Conservation (phyloP, 805 yeast species). For the Ogataea nonfermentans region DNA sequence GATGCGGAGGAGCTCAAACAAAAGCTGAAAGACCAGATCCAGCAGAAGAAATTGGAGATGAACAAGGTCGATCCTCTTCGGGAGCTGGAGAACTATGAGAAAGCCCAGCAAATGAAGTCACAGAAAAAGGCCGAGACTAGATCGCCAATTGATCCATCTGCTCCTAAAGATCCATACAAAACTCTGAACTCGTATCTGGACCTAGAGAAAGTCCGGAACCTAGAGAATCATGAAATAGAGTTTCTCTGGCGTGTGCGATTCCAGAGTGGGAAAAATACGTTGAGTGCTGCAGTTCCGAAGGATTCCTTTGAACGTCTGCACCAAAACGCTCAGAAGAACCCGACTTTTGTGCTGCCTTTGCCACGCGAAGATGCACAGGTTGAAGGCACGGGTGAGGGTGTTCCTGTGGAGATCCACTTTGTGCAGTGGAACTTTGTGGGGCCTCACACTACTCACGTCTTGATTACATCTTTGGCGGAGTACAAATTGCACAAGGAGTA, state of each 20-base stretch:
- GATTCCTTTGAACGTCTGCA: slow-evolving; percentile 62
- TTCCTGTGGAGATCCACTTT: slow-evolving; percentile 74
- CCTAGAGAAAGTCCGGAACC: slow-evolving; percentile 55
- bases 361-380: slow-evolving; percentile 57
- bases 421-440: slow-evolving; percentile 94
- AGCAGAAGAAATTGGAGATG: slow-evolving; percentile 51
- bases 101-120: slow-evolving; percentile 21
- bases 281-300: slow-evolving; percentile 63
- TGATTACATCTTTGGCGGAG: slow-evolving; percentile 89
- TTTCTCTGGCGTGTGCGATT: slow-evolving; percentile 89
- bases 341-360: slow-evolving; percentile 85
- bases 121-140: slow-evolving; percentile 27
- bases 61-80: slow-evolving; percentile 66
- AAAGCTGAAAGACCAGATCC: slow-evolving; percentile 60
- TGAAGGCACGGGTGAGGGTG: slow-evolving; percentile 31
- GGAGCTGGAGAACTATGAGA: slow-evolving; percentile 54
- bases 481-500: slow-evolving; percentile 86
- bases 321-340: slow-evolving; percentile 66
- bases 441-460: slow-evolving; percentile 77
- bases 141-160: slow-evolving; percentile 38
- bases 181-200: slow-evolving; percentile 71
- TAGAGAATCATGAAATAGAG: slow-evolving; percentile 65
- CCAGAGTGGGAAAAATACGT: slow-evolving; percentile 51
- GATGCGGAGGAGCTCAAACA: slow-evolving; percentile 59
- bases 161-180: slow-evolving; percentile 54